Percentiles rank a stretch among this genome's conserved stretches.
Evolutionary conservation across 108 stramenopile species (phyloP).

Genomic region (Pelagomonas calceolata): DNA sequence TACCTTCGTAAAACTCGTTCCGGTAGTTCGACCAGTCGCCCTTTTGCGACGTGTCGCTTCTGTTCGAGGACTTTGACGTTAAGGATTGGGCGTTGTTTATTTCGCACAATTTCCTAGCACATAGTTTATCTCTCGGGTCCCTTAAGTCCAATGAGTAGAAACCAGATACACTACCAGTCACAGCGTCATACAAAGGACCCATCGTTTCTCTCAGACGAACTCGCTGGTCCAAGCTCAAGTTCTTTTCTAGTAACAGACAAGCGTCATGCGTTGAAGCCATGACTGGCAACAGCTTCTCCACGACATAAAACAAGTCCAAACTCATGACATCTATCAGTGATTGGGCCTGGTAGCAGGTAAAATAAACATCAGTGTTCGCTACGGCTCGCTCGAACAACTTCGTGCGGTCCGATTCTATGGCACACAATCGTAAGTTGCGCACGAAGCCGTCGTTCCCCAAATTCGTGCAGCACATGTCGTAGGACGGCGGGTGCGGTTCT

Average conservation of each 20-base stretch:
- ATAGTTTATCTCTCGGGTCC: conserved; percentile 11
- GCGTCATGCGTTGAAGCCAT: conserved; percentile 1
- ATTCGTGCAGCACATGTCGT: conserved; percentile 1
- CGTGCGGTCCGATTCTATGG: neutral
- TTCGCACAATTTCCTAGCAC: conserved; percentile 18
- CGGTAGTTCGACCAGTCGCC: conserved; percentile 38
- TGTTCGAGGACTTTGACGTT: conserved; percentile 6
- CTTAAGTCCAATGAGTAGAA: conserved; percentile 23
- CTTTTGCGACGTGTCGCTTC: conserved; percentile 27
- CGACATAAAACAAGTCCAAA: neutral
- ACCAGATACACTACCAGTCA: conserved; percentile 29
- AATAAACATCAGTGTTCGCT: conserved; percentile 10
- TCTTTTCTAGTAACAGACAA: conserved; percentile 1
- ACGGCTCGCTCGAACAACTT: conserved; percentile 8
- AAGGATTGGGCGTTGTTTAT: conserved; percentile 23
- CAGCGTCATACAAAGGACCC: conserved; percentile 24
- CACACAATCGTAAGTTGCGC: neutral
- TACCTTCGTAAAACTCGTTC: conserved; percentile 30
- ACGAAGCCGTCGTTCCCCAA: conserved; percentile 2
- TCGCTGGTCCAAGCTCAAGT: conserved; percentile 10
- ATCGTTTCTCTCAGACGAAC: conserved; percentile 21
- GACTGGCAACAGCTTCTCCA: conserved; percentile 9
- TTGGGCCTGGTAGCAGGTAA: conserved; percentile 5
- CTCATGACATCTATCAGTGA: conserved; percentile 2
- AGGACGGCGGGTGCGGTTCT: conserved; percentile 3